phyloP scores from a whole-genome alignment of 2,329 filamentous ascomycete genomes.

The Fusarium duplospermum region DNA sequence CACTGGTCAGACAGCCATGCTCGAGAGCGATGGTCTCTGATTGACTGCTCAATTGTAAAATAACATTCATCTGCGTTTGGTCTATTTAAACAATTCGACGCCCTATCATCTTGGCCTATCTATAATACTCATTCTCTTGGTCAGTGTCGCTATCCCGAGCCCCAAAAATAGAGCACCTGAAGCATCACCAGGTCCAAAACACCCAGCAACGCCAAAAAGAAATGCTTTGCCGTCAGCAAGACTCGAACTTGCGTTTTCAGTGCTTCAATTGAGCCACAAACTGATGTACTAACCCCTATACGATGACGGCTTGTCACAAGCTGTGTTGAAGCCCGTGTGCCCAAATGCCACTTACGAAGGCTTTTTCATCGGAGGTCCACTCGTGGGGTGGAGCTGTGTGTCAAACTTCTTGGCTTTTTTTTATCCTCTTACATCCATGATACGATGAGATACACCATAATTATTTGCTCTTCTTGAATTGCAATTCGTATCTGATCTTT shows the following conservation, averaged over 20 bases:
- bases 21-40: neutral
- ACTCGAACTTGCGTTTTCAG: constrained; percentile 43
- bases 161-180: neutral
- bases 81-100: neutral
- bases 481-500: neutral
- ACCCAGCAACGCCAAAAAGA: constrained; percentile 8
- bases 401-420: neutral
- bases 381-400: constrained; percentile 3
- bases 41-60: neutral
- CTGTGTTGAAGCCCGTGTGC: neutral
- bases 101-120: neutral
- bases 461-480: neutral
- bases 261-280: constrained; percentile 34
- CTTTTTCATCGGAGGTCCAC: rapidly evolving
- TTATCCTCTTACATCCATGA: neutral
- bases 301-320: constrained; percentile 34
- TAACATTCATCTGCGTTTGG: neutral
- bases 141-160: neutral
- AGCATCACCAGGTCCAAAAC: constrained; percentile 8
- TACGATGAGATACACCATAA: neutral
- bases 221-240: constrained; percentile 29
- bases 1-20: neutral
- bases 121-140: neutral
- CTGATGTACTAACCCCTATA: too few species aligned
- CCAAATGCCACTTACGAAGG: neutral